Evolutionary conservation across 768 basidiomycete species (phyloP), one percentile per base, ranked within the genome.

Genomic region (Cantharellus cinnabarinus): DNA sequence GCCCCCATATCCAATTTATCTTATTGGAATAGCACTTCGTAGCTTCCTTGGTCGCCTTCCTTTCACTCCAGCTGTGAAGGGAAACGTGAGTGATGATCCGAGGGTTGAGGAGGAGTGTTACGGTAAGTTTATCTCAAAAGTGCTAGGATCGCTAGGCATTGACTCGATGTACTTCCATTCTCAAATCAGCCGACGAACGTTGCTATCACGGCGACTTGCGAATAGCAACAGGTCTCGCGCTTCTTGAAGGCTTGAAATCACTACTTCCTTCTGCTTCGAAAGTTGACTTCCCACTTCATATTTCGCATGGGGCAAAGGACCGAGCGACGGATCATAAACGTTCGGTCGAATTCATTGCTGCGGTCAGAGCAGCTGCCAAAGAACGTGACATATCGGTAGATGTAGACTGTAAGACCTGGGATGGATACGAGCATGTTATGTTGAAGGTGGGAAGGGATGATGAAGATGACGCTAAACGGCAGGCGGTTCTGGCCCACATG

Each of bases 11-110:
- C n/a, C 69, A 15, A 57, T 67, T 5, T 65, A 68, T 40, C 56
- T 55, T 4, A 61, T 69, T 34, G 71, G 62, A 2, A 54, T 66
- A 39, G 64, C 62, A 0, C 53, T 71, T 10, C 59, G 62, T 29
- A 66, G 62, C 39, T 60, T 71, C 40, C 69, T 68, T 3, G 67
- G 66, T 29, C 59, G 64, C 2, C 55, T 69, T 4, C 69, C 70
- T 4, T 58, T 71, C 14, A 67, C 68, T 2, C 58, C 68, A 56
- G 66, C 67, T 50, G 63, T 70, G 2, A 42, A 39, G 64, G 70
- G 71, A 34, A 70, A 69, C 20, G 68, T 67, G 4, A 69, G 67
- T 57, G 70, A 71, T 60, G 71, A 72, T 65, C 71, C 71, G 2
- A 64, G 67, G 42, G 70, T 71, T 2, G 70, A 71, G 57, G 68